Base-by-base conservation (phyloP, 1,139 yeast genomes). In the Pichia sp. region DNA sequence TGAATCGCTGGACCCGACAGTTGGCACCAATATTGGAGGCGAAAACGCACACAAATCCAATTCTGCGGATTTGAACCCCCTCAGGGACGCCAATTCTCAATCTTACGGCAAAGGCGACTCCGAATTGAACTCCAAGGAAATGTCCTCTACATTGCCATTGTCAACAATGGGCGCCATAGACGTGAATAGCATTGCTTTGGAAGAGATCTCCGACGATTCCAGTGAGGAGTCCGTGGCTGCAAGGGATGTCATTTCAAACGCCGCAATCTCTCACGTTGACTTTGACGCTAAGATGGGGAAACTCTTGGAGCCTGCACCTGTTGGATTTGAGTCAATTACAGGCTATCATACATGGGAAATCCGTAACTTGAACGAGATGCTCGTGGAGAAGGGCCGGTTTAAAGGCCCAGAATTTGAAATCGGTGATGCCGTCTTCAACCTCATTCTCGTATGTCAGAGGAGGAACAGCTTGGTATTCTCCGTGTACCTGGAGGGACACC, bases 321-420 rank as follows among this genome's bases (percentile, higher is more conserved):
- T 39, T 10, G 50, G 72, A 12, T 65, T 66, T 11, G 71, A 69
- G 2, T 58, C 58, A 1, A 57, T 54, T 20, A 69, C 53, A 2
- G 58, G 64, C 3, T 61, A 64, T 41, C 65, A 63, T 53, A 83
- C 88, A 5, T 91, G 97, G 96, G 70, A 72, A 38, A 80, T 91
- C 38, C 63, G 65, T 11, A 75, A 79, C 49, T 83, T 94, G 81
- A 9, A 19, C 4, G 33, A 20, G 55, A 60, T 32, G 30, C 15
- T 38, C 4, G 21, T 31, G 3, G 61, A 84, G 30, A 42, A 43
- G 13, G 69, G 68, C 22, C 66, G 62, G 37, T 62, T 60, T 19
- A 56, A 60, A 23, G 69, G 81, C 46, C 69, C 79, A 1, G 57
- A 60, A 12, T 80, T 80, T 50, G 66, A 60, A 37, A 71, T 80